A percentile compares a stretch with the other conserved stretches of the same genome.
phyloP scores from a whole-genome alignment of 176 grass and related monocot genomes.

The Canna indica region DNA sequence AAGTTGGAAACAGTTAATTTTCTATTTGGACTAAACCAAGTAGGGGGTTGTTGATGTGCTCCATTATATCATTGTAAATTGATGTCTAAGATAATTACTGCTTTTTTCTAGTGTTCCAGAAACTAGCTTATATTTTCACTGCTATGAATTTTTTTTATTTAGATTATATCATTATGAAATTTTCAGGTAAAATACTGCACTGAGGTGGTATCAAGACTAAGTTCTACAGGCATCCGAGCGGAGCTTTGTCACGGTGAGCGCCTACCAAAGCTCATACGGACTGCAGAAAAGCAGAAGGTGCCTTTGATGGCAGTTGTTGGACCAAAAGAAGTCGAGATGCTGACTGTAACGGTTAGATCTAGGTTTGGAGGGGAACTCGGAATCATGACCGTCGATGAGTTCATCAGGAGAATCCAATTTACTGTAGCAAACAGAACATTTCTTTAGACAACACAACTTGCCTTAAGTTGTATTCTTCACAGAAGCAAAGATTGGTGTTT shows the following conservation, averaged over 20 bases:
- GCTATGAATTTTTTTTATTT: background rate
- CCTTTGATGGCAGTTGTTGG: constrained; percentile 87
- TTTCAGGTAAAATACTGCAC: constrained; percentile 75
- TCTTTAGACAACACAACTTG: constrained; percentile 13
- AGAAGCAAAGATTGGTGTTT: too few species aligned
- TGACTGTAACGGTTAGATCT: constrained; percentile 64
- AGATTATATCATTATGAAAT: background rate
- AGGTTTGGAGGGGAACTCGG: constrained; percentile 69
- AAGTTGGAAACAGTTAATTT: too few species aligned
- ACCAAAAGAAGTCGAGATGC: constrained; percentile 67
- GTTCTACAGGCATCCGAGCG: constrained; percentile 55
- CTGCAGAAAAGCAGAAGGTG: constrained; percentile 74
- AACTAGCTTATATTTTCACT: background rate
- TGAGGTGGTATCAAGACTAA: constrained; percentile 51
- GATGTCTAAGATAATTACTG: too few species aligned
- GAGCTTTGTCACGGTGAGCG: constrained; percentile 76
- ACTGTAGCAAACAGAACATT: constrained; percentile 42
- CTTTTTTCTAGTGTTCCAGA: background rate
- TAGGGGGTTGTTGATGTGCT: too few species aligned
- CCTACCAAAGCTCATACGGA: constrained; percentile 84
- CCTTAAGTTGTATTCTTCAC: background rate
- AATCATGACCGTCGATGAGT: constrained; percentile 54
- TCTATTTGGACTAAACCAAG: too few species aligned
- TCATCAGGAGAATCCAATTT: constrained; percentile 33
- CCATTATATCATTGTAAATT: too few species aligned